Conservation (phyloP, 352 stramenopile species). For the Blastocystis sp. region DNA sequence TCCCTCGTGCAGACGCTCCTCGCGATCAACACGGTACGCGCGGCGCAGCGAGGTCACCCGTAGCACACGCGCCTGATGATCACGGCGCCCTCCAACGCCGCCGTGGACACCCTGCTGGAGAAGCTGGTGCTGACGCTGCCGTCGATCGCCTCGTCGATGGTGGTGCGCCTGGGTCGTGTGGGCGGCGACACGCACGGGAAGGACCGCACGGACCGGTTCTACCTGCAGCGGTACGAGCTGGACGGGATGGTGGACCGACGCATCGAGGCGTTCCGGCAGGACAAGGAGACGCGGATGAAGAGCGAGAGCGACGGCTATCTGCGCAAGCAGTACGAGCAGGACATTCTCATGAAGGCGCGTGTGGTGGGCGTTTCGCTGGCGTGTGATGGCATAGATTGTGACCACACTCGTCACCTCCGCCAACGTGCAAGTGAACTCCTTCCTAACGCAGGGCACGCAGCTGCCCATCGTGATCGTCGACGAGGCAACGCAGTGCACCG, state of each 20-base stretch:
- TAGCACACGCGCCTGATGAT: slow-evolving; percentile 87
- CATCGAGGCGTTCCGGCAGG: slow-evolving; percentile 10
- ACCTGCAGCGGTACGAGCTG: slow-evolving; percentile 42
- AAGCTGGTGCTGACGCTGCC: slow-evolving; percentile 83
- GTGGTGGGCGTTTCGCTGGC: background rate
- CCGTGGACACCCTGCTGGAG: slow-evolving; percentile 82
- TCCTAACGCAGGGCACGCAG: slow-evolving; percentile 44
- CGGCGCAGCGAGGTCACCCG: slow-evolving; percentile 83
- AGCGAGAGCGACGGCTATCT: slow-evolving; percentile 44
- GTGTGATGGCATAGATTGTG: background rate
- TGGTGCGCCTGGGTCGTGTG: slow-evolving; percentile 34
- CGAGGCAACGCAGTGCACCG: slow-evolving; percentile 67
- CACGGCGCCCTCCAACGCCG: slow-evolving; percentile 85
- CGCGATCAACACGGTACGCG: slow-evolving; percentile 75
- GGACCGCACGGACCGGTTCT: slow-evolving; percentile 14
- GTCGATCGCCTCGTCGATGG: background rate
- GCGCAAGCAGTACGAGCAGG: slow-evolving; percentile 41
- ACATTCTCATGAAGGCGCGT: slow-evolving; percentile 30
- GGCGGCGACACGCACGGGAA: slow-evolving; percentile 34
- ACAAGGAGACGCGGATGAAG: background rate
- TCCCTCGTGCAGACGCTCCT: slow-evolving; percentile 26
- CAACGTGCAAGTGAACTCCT: slow-evolving; percentile 43
- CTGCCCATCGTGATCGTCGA: slow-evolving; percentile 58
- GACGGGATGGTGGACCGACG: slow-evolving; percentile 39
- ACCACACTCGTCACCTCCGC: slow-evolving; percentile 25